Percentiles rank a stretch among this genome's conserved stretches.
These are phyloP conservation scores for Fusarium beomiforme DNA, from an alignment of 2,329 filamentous ascomycete species.

Conservation along the genomic window DNA sequence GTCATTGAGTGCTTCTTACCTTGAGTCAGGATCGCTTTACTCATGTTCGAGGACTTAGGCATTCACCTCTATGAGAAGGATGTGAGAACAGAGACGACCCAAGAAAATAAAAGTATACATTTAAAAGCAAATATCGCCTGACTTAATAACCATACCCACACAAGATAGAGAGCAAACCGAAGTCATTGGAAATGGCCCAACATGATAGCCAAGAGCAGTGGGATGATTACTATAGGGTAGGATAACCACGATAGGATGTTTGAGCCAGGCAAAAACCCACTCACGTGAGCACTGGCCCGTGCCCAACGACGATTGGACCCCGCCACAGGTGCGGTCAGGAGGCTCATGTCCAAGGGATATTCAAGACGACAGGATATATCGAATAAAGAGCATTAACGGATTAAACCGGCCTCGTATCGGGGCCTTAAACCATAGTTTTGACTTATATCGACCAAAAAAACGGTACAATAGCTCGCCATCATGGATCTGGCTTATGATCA, in stretches of 20 bases:
- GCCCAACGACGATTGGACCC: constrained; percentile 32
- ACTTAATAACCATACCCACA: too few relatives aligned
- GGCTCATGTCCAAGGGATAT: constrained; percentile 25
- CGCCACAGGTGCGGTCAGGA: constrained; percentile 37
- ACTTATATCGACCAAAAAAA: not conserved
- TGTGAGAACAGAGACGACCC: not conserved
- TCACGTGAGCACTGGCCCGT: constrained; percentile 40
- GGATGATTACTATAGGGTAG: not conserved
- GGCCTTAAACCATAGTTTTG: not conserved
- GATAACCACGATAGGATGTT: too few relatives aligned
- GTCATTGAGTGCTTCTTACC: too few relatives aligned
- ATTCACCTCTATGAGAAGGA: too few relatives aligned
- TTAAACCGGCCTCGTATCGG: not conserved
- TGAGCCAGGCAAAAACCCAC: not conserved
- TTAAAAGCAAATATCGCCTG: too few relatives aligned
- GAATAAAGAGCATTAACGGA: constrained; percentile 8
- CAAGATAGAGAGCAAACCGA: too few relatives aligned
- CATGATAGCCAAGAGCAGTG: not conserved
- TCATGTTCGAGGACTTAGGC: too few relatives aligned
- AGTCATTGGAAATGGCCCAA: not conserved
- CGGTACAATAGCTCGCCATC: constrained; percentile 15
- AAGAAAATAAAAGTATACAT: not conserved
- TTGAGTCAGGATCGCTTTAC: too few relatives aligned
- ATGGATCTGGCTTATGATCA: constrained; percentile 99
- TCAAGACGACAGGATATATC: constrained; percentile 27